Percentiles rank a stretch among this genome's conserved stretches.
Conservation (phyloP, 352 stramenopile genomes). For the Phytophthora podocarpi region DNA sequence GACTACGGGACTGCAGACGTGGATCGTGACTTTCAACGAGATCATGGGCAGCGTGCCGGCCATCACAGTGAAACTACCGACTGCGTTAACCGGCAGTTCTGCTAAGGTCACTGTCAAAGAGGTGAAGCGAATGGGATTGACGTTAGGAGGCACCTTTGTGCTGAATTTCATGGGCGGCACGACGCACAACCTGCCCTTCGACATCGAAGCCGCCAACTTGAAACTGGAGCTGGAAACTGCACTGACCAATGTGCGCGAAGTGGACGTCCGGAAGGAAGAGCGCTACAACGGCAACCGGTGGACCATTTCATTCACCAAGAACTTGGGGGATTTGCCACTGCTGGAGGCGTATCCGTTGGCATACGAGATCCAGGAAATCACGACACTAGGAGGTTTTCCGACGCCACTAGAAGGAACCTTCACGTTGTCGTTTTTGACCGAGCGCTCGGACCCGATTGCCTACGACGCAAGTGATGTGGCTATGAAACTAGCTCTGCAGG, state of each 20-base stretch:
- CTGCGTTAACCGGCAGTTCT: conserved; percentile 58
- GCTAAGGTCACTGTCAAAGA: conserved; percentile 70
- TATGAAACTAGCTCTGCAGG: conserved; percentile 91
- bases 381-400: conserved; percentile 89
- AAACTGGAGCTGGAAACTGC: conserved; percentile 86
- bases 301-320: conserved; percentile 96
- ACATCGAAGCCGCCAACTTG: conserved; percentile 84
- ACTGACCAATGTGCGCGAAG: conserved; percentile 54
- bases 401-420: conserved; percentile 94
- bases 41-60: conserved; percentile 91
- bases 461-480: conserved; percentile 86
- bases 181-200: conserved; percentile 91
- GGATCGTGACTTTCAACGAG: conserved; percentile 92
- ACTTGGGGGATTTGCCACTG: conserved; percentile 93
- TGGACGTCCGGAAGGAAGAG: conserved; percentile 75
- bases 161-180: conserved; percentile 92
- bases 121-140: conserved; percentile 74
- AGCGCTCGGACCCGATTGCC: conserved; percentile 77
- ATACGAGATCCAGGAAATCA: conserved; percentile 95
- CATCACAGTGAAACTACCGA: conserved; percentile 69
- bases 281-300: conserved; percentile 90
- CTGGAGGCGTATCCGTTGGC: conserved; percentile 85
- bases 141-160: conserved; percentile 92
- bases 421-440: conserved; percentile 78
- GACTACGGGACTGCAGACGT: conserved; percentile 57